Evolutionary conservation across 2,329 filamentous ascomycete genomes (phyloP).

Genomic region (Aspergillus melleus): DNA sequence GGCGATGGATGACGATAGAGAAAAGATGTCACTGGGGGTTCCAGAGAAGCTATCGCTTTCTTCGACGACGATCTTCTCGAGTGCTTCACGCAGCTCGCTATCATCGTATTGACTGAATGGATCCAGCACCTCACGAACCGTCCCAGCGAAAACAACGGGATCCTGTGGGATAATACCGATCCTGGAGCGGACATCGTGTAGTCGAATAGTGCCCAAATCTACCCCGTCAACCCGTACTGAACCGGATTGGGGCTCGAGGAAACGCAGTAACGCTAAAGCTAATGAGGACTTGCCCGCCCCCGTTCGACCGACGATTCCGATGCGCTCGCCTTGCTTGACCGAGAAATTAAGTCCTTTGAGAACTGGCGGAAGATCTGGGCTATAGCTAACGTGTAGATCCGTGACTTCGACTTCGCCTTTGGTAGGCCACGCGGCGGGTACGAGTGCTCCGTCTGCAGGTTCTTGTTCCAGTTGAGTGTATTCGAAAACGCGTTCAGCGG

Average conservation of each 20-base stretch:
- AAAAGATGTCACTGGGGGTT: not conserved
- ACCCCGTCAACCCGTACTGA: slow-evolving; percentile 70
- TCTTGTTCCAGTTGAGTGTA: slow-evolving; percentile 70
- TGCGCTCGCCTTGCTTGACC: slow-evolving; percentile 65
- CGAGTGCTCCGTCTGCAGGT: slow-evolving; percentile 60
- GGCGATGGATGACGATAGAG: slow-evolving; percentile 54
- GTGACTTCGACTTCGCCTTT: slow-evolving; percentile 70
- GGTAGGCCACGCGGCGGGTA: slow-evolving; percentile 72
- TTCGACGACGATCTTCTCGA: slow-evolving; percentile 57
- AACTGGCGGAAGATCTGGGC: slow-evolving; percentile 67
- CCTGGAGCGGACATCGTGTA: slow-evolving; percentile 68
- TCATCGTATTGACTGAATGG: slow-evolving; percentile 71
- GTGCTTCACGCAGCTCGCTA: slow-evolving; percentile 65
- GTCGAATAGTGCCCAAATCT: slow-evolving; percentile 69
- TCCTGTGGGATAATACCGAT: slow-evolving; percentile 80
- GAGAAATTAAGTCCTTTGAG: slow-evolving; percentile 68
- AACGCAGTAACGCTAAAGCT: slow-evolving; percentile 74
- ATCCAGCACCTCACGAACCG: slow-evolving; percentile 72
- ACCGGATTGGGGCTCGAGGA: slow-evolving; percentile 68
- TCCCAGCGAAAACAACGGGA: slow-evolving; percentile 76
- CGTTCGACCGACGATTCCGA: slow-evolving; percentile 77
- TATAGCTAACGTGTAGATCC: slow-evolving; percentile 70
- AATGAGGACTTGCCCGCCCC: slow-evolving; percentile 77
- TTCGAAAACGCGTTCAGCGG: slow-evolving; percentile 72
- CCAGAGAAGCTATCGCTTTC: not conserved